Percentiles rank a stretch among this genome's conserved stretches.
Conservation (phyloP, 1,284 basidiomycete genomes). For the Phaffia rhodozyma region DNA sequence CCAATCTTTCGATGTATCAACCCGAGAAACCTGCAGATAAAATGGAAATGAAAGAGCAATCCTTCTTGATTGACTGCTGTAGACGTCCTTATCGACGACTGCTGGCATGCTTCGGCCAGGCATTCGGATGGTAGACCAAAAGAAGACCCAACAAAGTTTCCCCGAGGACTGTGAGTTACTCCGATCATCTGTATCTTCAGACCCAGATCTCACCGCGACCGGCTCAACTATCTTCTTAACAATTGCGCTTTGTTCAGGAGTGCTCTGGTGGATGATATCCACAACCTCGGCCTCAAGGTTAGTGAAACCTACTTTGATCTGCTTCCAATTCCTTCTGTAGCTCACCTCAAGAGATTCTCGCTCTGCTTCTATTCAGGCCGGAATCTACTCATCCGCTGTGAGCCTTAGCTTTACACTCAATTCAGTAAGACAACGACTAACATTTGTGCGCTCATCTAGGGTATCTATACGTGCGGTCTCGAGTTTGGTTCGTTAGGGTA, state of each 20-base stretch:
- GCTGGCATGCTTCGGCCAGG: constrained; percentile 34
- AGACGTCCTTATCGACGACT: constrained; percentile 32
- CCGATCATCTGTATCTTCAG: no score
- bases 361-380: constrained; percentile 27
- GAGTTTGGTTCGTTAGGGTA: constrained; percentile 40
- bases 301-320: background rate
- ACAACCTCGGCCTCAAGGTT: constrained; percentile 39
- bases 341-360: no score
- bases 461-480: constrained; percentile 35
- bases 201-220: no score
- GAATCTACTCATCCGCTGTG: constrained; percentile 43
- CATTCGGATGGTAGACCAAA: constrained; percentile 24
- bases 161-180: constrained; percentile 37
- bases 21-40: background rate
- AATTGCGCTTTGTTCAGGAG: no score
- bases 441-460: background rate
- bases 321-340: no score
- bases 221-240: no score
- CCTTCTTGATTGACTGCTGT: background rate
- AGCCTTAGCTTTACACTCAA: constrained; percentile 12
- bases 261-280: constrained; percentile 35
- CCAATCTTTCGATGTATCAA: background rate
- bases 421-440: background rate
- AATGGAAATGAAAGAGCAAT: background rate
- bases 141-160: constrained; percentile 38